Evolutionary conservation across 257 asterid species (phyloP).

Genomic region (Lithospermum erythrorhizon): DNA sequence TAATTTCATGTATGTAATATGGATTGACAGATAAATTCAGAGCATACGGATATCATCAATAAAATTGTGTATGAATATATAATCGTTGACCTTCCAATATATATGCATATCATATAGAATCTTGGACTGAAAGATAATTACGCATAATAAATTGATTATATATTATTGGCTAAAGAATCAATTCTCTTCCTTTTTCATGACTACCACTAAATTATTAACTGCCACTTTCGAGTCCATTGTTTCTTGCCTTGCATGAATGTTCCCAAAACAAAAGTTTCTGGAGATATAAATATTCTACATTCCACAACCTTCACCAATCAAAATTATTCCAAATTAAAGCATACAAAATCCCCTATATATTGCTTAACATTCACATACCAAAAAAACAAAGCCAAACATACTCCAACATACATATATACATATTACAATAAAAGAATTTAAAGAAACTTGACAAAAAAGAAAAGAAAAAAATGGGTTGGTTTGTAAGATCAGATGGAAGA

Average conservation of each 20-base stretch:
- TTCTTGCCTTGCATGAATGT: background rate
- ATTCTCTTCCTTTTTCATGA: background rate
- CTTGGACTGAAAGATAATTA: no score
- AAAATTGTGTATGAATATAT: no score
- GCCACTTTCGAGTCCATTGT: background rate
- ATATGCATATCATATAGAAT: no score
- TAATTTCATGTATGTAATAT: no score
- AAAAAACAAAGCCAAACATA: background rate
- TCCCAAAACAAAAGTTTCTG: background rate
- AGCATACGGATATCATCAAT: no score
- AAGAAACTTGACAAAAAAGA: background rate
- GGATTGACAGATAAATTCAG: no score
- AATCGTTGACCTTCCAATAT: no score
- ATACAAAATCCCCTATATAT: background rate
- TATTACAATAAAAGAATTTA: background rate
- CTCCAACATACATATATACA: background rate
- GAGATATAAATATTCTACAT: background rate
- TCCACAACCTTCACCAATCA: background rate
- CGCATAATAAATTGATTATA: no score
- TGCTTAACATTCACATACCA: background rate
- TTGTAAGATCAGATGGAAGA: conserved; percentile 23
- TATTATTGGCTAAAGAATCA: background rate
- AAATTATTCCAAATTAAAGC: conserved; percentile 1
- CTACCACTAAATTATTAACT: background rate
- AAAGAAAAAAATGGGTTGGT: conserved; percentile 29